Percentiles rank a stretch among this genome's conserved stretches.
Conservation (phyloP, 352 stramenopile genomes). For the Phytophthora cryptogea region DNA sequence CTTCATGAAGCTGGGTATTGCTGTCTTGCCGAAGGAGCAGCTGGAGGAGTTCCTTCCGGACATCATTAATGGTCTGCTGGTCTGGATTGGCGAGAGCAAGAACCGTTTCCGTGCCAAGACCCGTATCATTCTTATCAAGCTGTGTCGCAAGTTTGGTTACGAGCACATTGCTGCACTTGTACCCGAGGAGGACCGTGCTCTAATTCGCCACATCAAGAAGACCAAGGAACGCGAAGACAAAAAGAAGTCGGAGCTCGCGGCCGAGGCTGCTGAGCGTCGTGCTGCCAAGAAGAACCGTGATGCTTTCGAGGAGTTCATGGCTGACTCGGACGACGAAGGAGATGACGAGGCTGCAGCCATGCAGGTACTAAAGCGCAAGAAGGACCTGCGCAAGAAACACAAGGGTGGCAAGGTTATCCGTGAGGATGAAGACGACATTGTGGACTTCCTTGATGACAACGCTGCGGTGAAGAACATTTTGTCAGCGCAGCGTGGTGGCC, state of each 20-base stretch:
- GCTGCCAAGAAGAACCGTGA: conserved; percentile 55
- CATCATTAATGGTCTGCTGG: conserved; percentile 91
- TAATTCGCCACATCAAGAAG: conserved; percentile 97
- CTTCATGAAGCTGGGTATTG: conserved; percentile 96
- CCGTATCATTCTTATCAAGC: conserved; percentile 96
- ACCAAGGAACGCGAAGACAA: conserved; percentile 91
- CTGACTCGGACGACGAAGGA: conserved; percentile 81
- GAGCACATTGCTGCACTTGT: conserved; percentile 90
- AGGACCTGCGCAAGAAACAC: conserved; percentile 75
- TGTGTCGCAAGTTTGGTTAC: conserved; percentile 94
- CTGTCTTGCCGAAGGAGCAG: conserved; percentile 87
- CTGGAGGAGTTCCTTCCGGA: conserved; percentile 91
- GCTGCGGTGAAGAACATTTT: conserved; percentile 91
- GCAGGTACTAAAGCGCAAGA: conserved; percentile 82
- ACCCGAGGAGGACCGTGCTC: conserved; percentile 86
- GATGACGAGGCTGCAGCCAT: conserved; percentile 81
- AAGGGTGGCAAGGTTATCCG: conserved; percentile 81
- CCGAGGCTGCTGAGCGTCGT: conserved; percentile 43
- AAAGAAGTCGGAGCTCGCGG: conserved; percentile 80
- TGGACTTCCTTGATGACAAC: conserved; percentile 93
- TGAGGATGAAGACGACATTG: conserved; percentile 87
- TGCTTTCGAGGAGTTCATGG: conserved; percentile 85
- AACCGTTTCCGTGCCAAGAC: conserved; percentile 96
- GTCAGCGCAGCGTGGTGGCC: conserved; percentile 29
- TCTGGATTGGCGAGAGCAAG: conserved; percentile 95